phyloP scores from a whole-genome alignment of 106 monocot genomes.

The Apostasia shenzhenica region DNA sequence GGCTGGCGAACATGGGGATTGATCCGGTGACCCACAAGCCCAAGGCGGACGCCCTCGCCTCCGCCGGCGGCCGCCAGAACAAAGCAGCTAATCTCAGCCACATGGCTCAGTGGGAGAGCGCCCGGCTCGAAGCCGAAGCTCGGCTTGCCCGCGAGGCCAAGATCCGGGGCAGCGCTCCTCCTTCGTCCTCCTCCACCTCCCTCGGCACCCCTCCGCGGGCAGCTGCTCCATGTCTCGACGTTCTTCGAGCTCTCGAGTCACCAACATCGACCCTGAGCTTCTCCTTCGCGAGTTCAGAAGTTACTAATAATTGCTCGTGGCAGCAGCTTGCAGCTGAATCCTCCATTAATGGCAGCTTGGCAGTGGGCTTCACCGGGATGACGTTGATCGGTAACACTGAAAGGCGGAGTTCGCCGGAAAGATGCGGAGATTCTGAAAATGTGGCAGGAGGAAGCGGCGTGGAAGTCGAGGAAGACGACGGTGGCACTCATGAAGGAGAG shows the following conservation, averaged over 20 bases:
- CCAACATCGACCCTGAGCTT: conserved; percentile 67
- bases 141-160: conserved; percentile 48
- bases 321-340: too few species aligned
- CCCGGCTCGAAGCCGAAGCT: conserved; percentile 73
- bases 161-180: conserved; percentile 16
- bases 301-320: too few species aligned
- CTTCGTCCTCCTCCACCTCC: conserved; percentile 1
- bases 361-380: neutral
- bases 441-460: conserved; percentile 8
- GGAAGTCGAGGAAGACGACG: conserved; percentile 6
- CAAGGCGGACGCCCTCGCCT: conserved; percentile 14
- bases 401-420: too few species aligned
- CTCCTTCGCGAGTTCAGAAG: conserved; percentile 9
- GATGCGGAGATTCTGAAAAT: neutral
- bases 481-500: conserved; percentile 5
- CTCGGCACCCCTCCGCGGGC: neutral
- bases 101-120: conserved; percentile 92
- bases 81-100: conserved; percentile 52
- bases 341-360: neutral
- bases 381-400: neutral
- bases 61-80: conserved; percentile 10
- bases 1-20: conserved; percentile 75
- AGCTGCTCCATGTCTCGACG: conserved; percentile 13
- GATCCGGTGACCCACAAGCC: conserved; percentile 76
- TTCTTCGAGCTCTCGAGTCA: conserved; percentile 37